Conservation (phyloP, 495 filamentous ascomycete genomes). For the Aspergillus taichungensis region DNA sequence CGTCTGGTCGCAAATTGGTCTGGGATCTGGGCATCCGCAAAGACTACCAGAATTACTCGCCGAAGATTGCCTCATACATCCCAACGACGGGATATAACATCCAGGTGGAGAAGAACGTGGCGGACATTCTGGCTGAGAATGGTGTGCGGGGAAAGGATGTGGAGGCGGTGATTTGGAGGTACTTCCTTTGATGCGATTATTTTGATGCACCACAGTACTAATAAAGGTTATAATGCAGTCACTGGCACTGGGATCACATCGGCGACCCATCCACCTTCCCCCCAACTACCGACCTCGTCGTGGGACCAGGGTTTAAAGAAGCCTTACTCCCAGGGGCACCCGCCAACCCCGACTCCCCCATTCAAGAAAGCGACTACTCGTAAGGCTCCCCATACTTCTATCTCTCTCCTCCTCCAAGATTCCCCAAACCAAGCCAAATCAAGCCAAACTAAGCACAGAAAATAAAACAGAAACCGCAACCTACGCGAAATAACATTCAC, state of each 20-base stretch:
- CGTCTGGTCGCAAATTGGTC: conserved; percentile 35
- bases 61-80: conserved; percentile 17
- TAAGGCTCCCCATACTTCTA: conserved; percentile 16
- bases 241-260: conserved; percentile 54
- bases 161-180: conserved; percentile 49
- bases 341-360: conserved; percentile 21
- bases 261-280: conserved; percentile 47
- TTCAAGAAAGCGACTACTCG: conserved; percentile 38
- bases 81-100: conserved; percentile 18
- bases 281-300: conserved; percentile 38
- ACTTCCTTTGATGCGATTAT: background rate
- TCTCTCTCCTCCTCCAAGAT: no score
- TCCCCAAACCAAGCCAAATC: background rate
- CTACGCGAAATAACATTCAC: conserved; percentile 41
- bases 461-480: background rate
- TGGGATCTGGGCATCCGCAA: conserved; percentile 53
- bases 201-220: background rate
- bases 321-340: conserved; percentile 43
- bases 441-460: conserved; percentile 18
- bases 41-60: conserved; percentile 37
- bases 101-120: conserved; percentile 37
- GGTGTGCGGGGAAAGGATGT: conserved; percentile 37
- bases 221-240: conserved; percentile 15
- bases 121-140: conserved; percentile 39
- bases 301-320: conserved; percentile 49